phyloP scores from a whole-genome alignment of 1,284 basidiomycete species.

The Pterula multifida region DNA sequence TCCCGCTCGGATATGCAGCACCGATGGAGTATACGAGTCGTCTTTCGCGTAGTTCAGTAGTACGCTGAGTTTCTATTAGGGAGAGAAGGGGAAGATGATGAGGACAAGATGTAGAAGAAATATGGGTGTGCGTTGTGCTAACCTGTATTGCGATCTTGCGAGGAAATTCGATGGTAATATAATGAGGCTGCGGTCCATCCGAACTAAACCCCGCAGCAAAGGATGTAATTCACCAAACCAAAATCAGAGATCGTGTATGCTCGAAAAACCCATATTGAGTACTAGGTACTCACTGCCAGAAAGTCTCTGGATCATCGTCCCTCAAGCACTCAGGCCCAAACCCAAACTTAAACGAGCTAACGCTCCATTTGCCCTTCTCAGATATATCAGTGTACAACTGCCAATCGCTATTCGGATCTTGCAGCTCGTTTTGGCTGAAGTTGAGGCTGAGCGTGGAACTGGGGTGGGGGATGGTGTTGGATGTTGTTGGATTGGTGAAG shows the following conservation, averaged over 20 bases:
- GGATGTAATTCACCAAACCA: constrained; percentile 3
- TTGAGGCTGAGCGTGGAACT: too few species aligned
- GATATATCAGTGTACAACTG: background rate
- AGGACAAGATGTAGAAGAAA: background rate
- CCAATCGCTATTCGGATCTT: too few species aligned
- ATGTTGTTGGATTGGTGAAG: background rate
- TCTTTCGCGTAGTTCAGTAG: constrained; percentile 81
- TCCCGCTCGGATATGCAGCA: constrained; percentile 82
- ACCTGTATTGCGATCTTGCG: constrained; percentile 86
- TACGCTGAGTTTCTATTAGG: constrained; percentile 76
- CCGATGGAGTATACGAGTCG: constrained; percentile 95
- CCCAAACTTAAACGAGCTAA: constrained; percentile 94
- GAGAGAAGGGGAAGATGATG: constrained; percentile 3
- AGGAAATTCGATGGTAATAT: constrained; percentile 89
- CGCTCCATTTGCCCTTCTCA: constrained; percentile 64
- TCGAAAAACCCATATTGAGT: background rate
- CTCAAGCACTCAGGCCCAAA: constrained; percentile 89
- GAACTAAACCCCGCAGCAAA: constrained; percentile 44
- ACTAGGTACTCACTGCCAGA: constrained; percentile 82
- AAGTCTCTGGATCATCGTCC: constrained; percentile 83
- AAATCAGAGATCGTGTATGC: background rate
- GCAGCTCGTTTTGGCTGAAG: too few species aligned
- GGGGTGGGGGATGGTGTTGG: too few species aligned
- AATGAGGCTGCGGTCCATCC: constrained; percentile 95
- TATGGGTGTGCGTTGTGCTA: constrained; percentile 9